Percentiles rank a stretch among this genome's conserved stretches.
Conservation (phyloP, 1,284 basidiomycete species). For the Cryptococcus neoformans region DNA sequence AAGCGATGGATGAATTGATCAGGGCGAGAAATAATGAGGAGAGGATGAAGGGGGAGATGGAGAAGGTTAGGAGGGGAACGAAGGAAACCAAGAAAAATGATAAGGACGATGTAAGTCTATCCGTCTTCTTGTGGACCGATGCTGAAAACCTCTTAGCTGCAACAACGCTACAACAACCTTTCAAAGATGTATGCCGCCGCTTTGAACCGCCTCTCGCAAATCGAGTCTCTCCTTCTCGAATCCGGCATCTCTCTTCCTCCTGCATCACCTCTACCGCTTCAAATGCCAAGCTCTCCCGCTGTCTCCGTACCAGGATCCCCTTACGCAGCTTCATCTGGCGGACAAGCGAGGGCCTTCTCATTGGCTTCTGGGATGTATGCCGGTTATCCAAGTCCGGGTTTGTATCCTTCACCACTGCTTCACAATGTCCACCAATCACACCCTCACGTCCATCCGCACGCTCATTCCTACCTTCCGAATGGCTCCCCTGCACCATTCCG, state of each 20-base stretch:
- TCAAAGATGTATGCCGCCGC: constrained; percentile 7
- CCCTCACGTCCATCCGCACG: constrained; percentile 9
- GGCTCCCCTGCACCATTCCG: constrained; percentile 21
- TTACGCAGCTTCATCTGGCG: constrained; percentile 4
- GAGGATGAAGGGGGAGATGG: constrained; percentile 27
- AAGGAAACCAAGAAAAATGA: constrained; percentile 25
- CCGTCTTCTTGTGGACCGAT: constrained; percentile 6
- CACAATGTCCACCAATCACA: constrained; percentile 6
- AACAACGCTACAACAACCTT: constrained; percentile 9
- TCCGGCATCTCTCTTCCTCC: constrained; percentile 5
- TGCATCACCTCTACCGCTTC: constrained; percentile 10
- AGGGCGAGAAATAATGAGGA: constrained; percentile 29
- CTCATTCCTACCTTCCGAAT: constrained; percentile 5
- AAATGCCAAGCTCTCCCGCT: constrained; percentile 9
- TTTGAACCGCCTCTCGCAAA: constrained; percentile 7
- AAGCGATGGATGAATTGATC: constrained; percentile 33
- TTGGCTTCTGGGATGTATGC: constrained; percentile 5
- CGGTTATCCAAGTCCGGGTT: constrained; percentile 23
- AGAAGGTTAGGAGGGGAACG: constrained; percentile 24
- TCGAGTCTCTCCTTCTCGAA: constrained; percentile 13
- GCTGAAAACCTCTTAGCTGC: constrained; percentile 15
- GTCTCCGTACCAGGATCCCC: constrained; percentile 5
- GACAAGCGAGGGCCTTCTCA: background rate
- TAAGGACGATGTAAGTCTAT: constrained; percentile 35
- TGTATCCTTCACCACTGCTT: constrained; percentile 29